Percentiles rank a stretch among this genome's conserved stretches.
phyloP scores from a whole-genome alignment of 176 grass and related monocot genomes.

The Hsuehochloa calcarea region DNA sequence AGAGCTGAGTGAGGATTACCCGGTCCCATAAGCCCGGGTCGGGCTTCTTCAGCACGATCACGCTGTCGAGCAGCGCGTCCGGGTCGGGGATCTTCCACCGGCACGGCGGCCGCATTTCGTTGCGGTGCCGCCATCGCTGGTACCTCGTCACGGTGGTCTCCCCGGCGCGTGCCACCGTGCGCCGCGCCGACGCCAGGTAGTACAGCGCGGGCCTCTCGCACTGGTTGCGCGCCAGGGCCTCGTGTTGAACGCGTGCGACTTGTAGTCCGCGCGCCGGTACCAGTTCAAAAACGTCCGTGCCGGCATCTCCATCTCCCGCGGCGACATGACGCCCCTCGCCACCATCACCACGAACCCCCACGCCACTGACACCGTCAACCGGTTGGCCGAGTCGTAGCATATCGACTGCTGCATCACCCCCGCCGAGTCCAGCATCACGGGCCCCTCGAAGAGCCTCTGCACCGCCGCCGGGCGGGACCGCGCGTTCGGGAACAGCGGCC shows the following conservation, averaged over 20 bases:
- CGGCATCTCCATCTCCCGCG: slow-evolving; percentile 74
- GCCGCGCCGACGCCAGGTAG: slow-evolving; percentile 45
- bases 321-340: slow-evolving; percentile 59
- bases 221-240: slow-evolving; percentile 56
- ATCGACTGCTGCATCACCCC: slow-evolving; percentile 69
- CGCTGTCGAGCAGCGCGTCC: slow-evolving; percentile 46
- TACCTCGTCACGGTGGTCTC: slow-evolving; percentile 60
- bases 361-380: slow-evolving; percentile 66
- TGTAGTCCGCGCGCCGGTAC: slow-evolving; percentile 65
- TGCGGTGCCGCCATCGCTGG: slow-evolving; percentile 43
- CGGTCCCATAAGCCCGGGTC: slow-evolving; percentile 59
- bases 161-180: slow-evolving; percentile 29
- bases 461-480: slow-evolving; percentile 36
- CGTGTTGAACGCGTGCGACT: slow-evolving; percentile 63
- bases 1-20: slow-evolving; percentile 34
- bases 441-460: slow-evolving; percentile 57
- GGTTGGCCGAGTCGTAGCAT: slow-evolving; percentile 55
- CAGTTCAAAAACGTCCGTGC: slow-evolving; percentile 70
- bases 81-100: slow-evolving; percentile 70
- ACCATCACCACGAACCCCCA: slow-evolving; percentile 72
- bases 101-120: slow-evolving; percentile 37
- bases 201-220: slow-evolving; percentile 62
- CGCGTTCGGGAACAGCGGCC: slow-evolving; percentile 51
- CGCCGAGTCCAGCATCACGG: slow-evolving; percentile 53
- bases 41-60: slow-evolving; percentile 68